Percentiles rank a stretch among this genome's conserved stretches.
These are phyloP conservation scores for Aeminium ludgeri DNA, from an alignment of 495 filamentous ascomycete species.

Conservation along the genomic window DNA sequence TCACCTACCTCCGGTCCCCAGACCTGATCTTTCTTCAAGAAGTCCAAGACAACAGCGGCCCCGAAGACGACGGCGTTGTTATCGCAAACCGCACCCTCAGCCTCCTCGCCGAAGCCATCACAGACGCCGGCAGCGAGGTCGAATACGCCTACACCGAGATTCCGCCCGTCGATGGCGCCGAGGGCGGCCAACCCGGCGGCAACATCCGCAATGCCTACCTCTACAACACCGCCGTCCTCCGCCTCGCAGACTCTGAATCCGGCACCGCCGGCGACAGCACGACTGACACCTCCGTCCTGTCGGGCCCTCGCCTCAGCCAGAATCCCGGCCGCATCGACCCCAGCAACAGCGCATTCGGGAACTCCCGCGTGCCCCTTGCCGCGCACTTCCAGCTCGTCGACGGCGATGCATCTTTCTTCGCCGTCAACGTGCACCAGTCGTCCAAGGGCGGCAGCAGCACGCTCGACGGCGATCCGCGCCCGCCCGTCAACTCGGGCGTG, in stretches of 20 bases:
- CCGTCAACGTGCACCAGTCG: constrained; percentile 42
- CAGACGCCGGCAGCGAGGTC: constrained; percentile 15
- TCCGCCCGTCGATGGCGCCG: constrained; percentile 29
- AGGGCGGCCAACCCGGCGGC: constrained; percentile 44
- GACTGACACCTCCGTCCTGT: not conserved
- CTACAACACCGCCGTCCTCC: constrained; percentile 35
- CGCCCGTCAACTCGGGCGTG: constrained; percentile 43
- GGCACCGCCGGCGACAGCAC: constrained; percentile 27
- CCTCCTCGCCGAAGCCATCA: constrained; percentile 29
- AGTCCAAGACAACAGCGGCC: constrained; percentile 41
- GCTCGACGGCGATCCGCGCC: constrained; percentile 38
- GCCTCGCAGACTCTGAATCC: constrained; percentile 31
- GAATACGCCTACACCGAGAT: constrained; percentile 34
- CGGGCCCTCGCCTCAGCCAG: not conserved
- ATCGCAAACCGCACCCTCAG: constrained; percentile 31
- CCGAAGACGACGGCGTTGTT: constrained; percentile 33
- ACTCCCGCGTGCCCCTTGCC: constrained; percentile 28
- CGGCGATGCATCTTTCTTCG: constrained; percentile 32
- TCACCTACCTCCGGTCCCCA: constrained; percentile 34
- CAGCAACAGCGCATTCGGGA: constrained; percentile 1
- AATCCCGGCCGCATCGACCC: constrained; percentile 1
- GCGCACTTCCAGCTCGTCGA: constrained; percentile 37
- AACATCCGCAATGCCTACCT: constrained; percentile 49
- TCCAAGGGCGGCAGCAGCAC: constrained; percentile 40
- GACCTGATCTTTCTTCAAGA: constrained; percentile 43